A percentile compares a stretch with the other conserved stretches of the same genome.
These are phyloP conservation scores for Zoysia pacifica DNA, from an alignment of 176 grass and related monocot species.

Conservation along the genomic window DNA sequence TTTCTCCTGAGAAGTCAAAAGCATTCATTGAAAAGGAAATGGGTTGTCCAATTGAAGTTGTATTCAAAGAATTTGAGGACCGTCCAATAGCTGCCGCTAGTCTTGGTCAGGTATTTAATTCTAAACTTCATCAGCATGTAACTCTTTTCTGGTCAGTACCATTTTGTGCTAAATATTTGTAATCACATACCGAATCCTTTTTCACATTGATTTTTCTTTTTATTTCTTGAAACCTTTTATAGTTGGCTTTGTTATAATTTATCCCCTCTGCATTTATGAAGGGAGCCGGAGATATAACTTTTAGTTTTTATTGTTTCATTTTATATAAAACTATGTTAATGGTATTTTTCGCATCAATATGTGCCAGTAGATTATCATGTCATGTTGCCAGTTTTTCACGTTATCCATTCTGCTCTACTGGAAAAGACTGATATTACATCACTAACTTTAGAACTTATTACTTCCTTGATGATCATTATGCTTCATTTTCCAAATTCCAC, in stretches of 20 bases:
- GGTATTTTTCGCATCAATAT: neutral
- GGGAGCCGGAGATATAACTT: neutral
- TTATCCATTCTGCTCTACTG: conserved; percentile 16
- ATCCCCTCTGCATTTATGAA: neutral
- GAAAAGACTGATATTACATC: conserved; percentile 14
- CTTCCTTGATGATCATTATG: conserved; percentile 15
- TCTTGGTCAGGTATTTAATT: conserved; percentile 90
- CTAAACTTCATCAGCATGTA: conserved; percentile 10
- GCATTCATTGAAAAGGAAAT: conserved; percentile 48
- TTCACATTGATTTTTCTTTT: neutral
- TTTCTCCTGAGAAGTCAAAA: conserved; percentile 64
- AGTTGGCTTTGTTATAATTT: neutral
- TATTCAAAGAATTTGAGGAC: conserved; percentile 92
- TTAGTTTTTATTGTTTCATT: neutral
- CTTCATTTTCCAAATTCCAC: conserved; percentile 1
- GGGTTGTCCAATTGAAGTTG: conserved; percentile 72
- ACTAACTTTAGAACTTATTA: neutral
- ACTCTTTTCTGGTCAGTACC: conserved; percentile 18
- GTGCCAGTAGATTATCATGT: neutral
- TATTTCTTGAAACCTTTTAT: neutral
- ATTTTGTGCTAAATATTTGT: neutral
- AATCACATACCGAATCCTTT: conserved; percentile 18
- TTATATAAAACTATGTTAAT: conserved; percentile 13
- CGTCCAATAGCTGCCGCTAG: conserved; percentile 91
- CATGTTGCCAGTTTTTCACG: conserved; percentile 1